Conservation (phyloP, 805 yeast genomes). For the Lachancea sp. region DNA sequence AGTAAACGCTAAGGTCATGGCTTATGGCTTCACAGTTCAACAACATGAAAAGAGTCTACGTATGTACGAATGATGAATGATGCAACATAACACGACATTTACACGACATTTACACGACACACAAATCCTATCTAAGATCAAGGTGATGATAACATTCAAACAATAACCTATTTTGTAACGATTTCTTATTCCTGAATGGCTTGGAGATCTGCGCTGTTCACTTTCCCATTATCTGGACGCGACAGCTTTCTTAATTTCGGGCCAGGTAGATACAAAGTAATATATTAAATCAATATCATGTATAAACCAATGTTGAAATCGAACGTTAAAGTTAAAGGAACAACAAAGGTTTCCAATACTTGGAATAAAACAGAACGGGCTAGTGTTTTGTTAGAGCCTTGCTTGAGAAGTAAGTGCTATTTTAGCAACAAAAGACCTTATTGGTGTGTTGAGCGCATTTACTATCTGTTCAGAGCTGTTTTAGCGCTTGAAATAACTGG, state of each 20-base stretch:
- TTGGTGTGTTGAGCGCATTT: background rate
- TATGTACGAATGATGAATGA: background rate
- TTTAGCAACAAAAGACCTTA: background rate
- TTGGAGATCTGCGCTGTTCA: too few species aligned
- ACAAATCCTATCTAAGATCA: background rate
- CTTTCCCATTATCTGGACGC: too few species aligned
- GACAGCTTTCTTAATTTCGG: too few species aligned
- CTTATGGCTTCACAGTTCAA: too few species aligned
- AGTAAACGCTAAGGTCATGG: too few species aligned
- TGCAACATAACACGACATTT: background rate
- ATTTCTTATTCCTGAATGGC: too few species aligned
- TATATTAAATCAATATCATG: background rate
- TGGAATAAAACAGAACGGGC: too few species aligned
- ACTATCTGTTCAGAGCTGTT: background rate
- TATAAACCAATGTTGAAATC: background rate
- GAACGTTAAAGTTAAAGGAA: background rate
- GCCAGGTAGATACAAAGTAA: too few species aligned
- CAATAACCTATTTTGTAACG: too few species aligned
- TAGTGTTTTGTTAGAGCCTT: too few species aligned
- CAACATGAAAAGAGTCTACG: too few species aligned
- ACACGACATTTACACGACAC: background rate
- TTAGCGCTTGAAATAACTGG: background rate
- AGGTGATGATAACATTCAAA: background rate
- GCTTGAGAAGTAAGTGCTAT: background rate
- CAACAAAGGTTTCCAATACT: background rate